These are phyloP conservation scores for Venturia nashicola DNA, from an alignment of 2,329 filamentous ascomycete species.

Conservation along the genomic window DNA sequence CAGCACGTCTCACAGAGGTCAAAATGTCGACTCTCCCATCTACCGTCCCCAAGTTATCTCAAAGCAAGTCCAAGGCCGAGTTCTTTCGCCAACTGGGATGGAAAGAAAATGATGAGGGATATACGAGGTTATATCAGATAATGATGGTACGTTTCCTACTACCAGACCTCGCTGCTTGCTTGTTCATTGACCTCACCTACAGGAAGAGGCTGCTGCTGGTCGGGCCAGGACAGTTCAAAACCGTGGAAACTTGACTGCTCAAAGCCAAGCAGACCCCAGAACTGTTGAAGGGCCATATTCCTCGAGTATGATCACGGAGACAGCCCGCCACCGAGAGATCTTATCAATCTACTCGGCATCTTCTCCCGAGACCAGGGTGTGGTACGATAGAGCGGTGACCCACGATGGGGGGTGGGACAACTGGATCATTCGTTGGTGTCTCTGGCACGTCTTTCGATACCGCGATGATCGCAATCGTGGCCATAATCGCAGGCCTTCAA, in stretches of 20 bases:
- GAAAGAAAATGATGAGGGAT: slow-evolving; percentile 23
- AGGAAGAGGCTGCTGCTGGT: slow-evolving; percentile 32
- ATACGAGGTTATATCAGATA: slow-evolving; percentile 27
- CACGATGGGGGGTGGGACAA: slow-evolving; percentile 31
- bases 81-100: slow-evolving; percentile 31
- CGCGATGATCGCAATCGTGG: slow-evolving; percentile 27
- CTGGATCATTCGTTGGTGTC: slow-evolving; percentile 39
- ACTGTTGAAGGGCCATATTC: slow-evolving; percentile 27
- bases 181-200: not conserved
- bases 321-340: slow-evolving; percentile 33
- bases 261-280: slow-evolving; percentile 21
- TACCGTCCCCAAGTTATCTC: slow-evolving; percentile 14
- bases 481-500: not conserved
- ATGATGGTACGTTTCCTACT: slow-evolving; percentile 28
- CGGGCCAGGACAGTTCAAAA: slow-evolving; percentile 29
- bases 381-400: slow-evolving; percentile 31
- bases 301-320: slow-evolving; percentile 36
- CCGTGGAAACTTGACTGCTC: slow-evolving; percentile 25
- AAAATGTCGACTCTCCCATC: not conserved
- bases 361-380: slow-evolving; percentile 24
- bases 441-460: slow-evolving; percentile 41
- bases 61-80: slow-evolving; percentile 32
- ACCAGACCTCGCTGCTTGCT: not conserved
- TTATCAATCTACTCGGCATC: slow-evolving; percentile 28
- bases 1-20: not conserved